Conservation (phyloP, 202 grass and related monocot genomes). For the Setaria viridis region DNA sequence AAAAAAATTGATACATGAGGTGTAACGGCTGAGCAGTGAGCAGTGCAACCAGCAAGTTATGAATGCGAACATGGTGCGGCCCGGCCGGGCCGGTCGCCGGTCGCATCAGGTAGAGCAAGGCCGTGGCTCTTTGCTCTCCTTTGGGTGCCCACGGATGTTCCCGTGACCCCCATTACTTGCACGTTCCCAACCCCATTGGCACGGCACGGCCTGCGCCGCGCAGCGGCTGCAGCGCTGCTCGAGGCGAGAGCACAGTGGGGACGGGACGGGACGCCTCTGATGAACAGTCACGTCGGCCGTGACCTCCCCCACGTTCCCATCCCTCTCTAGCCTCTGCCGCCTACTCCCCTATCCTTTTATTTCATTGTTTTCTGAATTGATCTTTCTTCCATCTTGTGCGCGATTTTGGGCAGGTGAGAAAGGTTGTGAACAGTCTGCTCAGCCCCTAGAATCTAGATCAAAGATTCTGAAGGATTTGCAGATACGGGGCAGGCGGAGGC, state of each 20-base stretch:
- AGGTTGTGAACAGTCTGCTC: neutral
- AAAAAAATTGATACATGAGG: neutral
- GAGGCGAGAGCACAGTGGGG: neutral
- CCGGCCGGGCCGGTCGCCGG: slow-evolving; percentile 12
- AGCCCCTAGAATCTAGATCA: neutral
- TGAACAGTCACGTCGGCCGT: slow-evolving; percentile 32
- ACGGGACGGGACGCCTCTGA: neutral
- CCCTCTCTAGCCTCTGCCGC: neutral
- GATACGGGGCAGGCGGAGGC: neutral
- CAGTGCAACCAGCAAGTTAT: slow-evolving; percentile 2
- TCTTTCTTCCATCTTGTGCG: neutral
- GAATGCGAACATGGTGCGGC: slow-evolving; percentile 29
- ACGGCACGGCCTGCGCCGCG: neutral
- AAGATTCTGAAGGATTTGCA: neutral
- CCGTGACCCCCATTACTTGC: slow-evolving; percentile 23
- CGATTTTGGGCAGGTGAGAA: slow-evolving; percentile 31
- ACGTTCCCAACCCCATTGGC: slow-evolving; percentile 16
- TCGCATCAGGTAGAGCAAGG: slow-evolving; percentile 8
- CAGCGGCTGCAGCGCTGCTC: slow-evolving; percentile 24
- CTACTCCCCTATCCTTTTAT: neutral
- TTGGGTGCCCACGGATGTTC: neutral
- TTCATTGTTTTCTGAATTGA: neutral
- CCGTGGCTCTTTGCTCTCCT: neutral
- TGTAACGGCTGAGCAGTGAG: neutral
- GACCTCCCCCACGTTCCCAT: slow-evolving; percentile 11